Evolutionary conservation across 192 early-diverging fungal species (phyloP).

Genomic region (Coemansia sp.): DNA sequence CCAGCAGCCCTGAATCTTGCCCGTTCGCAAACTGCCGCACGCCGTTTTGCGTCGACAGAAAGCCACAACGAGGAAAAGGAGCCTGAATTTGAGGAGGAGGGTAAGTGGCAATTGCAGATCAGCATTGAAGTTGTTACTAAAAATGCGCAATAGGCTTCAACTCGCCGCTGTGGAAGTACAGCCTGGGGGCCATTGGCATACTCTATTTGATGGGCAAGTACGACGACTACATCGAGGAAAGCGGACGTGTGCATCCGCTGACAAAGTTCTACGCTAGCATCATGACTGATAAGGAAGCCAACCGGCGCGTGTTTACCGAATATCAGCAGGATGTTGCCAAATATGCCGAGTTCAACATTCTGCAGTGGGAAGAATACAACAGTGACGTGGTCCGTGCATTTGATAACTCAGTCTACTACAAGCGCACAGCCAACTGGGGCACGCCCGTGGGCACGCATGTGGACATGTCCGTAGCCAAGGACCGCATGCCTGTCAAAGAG

Average conservation of each 20-base stretch:
- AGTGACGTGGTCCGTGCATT: slow-evolving; percentile 12
- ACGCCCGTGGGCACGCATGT: slow-evolving; percentile 30
- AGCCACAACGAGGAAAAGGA: slow-evolving; percentile 8
- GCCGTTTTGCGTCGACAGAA: slow-evolving; percentile 40
- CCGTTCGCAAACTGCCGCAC: slow-evolving; percentile 17
- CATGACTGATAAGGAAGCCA: slow-evolving; percentile 34
- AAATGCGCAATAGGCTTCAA: slow-evolving; percentile 19
- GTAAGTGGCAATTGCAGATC: slow-evolving; percentile 8
- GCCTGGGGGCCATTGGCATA: slow-evolving; percentile 26
- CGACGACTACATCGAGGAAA: slow-evolving; percentile 49
- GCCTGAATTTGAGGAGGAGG: slow-evolving; percentile 40
- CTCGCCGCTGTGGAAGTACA: slow-evolving; percentile 49
- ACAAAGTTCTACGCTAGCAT: slow-evolving; percentile 44
- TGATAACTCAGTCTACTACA: slow-evolving; percentile 24
- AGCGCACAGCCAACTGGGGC: slow-evolving; percentile 46
- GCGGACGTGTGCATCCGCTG: slow-evolving; percentile 46
- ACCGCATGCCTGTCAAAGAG: slow-evolving; percentile 20
- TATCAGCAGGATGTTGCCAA: slow-evolving; percentile 45
- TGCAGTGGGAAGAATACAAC: slow-evolving; percentile 42
- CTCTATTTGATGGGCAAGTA: slow-evolving; percentile 37
- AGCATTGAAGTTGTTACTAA: not conserved
- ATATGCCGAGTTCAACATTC: slow-evolving; percentile 42
- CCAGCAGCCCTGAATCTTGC: slow-evolving; percentile 15
- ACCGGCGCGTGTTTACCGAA: slow-evolving; percentile 34
- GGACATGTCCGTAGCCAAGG: slow-evolving; percentile 27